Base-by-base conservation (phyloP, 768 basidiomycete genomes). In the Tylopilus sp. region DNA sequence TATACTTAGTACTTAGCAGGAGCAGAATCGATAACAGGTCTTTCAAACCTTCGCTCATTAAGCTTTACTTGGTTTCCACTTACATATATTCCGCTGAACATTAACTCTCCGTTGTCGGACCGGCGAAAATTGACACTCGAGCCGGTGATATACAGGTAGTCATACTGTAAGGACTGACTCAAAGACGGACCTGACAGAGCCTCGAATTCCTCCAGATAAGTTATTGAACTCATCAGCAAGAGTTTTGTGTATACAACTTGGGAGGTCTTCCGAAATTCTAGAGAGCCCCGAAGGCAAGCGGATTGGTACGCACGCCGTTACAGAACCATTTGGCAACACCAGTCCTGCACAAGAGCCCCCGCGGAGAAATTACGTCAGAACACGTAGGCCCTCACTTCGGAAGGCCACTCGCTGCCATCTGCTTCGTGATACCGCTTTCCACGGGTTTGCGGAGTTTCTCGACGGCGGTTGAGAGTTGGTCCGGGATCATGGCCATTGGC, bases 51-150 rank as follows among this genome's bases (percentile, higher is more conserved):
- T 8, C 1, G 21, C 20, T 28, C 22, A 25, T 35, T 6, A 40
- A 2, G 13, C 11, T 6, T 15, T 11, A n/a, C 18, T 5, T 6
- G 17, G 25, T 21, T 23, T 15, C 4, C 22, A 28, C 31, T 48
- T 61, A 28, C 78, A 53, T 80, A 79, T 10, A 73, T 66, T 20
- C 79, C 78, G 53, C 76, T 81, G 59, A 79, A 75, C 61, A 81
- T 81, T 70, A 82, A 80, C 46, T 79, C 77, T n/a, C 78, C 77
- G 15, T 73, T 68, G 8, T 73, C 74, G 0, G 71, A 69, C 65
- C 76, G 80, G 46, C 70, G 73, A 33, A 80, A 55, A 35, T 72
- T 80, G 45, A 79, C 70, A 33, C 77, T 70, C 17, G 53, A 61
- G 25, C 74, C 72, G 3, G 68, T 73, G 48, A 80, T 65, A 15